Base-by-base conservation (phyloP, 805 yeast genomes). In the Metschnikowia baotianmanensis region DNA sequence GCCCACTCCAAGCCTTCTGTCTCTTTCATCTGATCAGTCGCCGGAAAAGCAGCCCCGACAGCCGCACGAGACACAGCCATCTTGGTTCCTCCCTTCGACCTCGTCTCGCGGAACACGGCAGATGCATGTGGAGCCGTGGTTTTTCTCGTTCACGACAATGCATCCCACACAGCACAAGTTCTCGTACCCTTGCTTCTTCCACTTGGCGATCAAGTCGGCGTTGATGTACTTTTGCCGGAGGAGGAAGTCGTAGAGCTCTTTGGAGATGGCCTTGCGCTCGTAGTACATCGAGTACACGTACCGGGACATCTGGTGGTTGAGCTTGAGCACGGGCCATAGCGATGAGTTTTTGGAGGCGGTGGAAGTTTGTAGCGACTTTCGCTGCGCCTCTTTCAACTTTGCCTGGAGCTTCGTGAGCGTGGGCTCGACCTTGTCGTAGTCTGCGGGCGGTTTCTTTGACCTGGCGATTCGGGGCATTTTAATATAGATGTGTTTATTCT, bases 131-230 rank as follows among this genome's bases (percentile, higher is more conserved):
- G 78, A 74, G 30, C 52, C 53, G 51, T 82, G 84, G 51, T 77
- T 77, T 32, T 73, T 80, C 46, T 83, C 88, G 27, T 61, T 61
- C 20, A 71, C 71, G 53, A 77, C 78, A 24, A 89, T 86, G 58
- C 97, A 89, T 47, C 76, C 72, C 44, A 89, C 60, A 58, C 97
- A 89, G 56, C 97, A 89, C 34, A 89, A 64, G 41, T 82, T 76
- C 56, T 89, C 96, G 59, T 89, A 89, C 8, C 96, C 96, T 55
- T 77, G 81, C 55, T 82, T 82, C 61, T 78, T 80, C 90, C 90
- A 83, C 47, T 68, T 89, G 17, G 96, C 91, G 22, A 89, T 86
- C 41, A 89, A 63, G 31, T 78, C 74, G 5, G 69, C 76, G 56
- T 89, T 91, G 2, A 77, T 85, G 47, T 78, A 77, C 43, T 77